Base-by-base conservation (phyloP, 2,329 filamentous ascomycete species). In the Xylaria sp. region DNA sequence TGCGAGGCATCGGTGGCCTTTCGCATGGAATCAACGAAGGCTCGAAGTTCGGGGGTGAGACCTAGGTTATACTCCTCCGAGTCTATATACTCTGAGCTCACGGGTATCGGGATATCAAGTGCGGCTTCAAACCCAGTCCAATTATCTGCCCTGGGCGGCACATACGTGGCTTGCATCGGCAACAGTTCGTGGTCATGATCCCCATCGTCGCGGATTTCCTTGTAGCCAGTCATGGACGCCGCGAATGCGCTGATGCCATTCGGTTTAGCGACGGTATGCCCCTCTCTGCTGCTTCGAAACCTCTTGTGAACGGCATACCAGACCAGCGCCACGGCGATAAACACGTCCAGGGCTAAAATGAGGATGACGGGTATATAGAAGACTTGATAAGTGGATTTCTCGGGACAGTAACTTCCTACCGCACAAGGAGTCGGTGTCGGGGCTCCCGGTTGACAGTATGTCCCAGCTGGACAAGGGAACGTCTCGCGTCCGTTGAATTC, bases 11-110 rank as follows among this genome's bases (percentile, higher is more conserved):
- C 80, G 1, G 84, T 82, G 17, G 82, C 82, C 64, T 76, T 81
- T 21, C 79, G 78, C 77, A 86, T 82, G 0, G 83, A 85, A 45
- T 82, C 78, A 23, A 86, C 78, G 67, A 86, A 85, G 0, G 78
- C 74, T 37, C 78, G 77, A 17, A 85, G 77, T 66, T 84, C 76
- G 0, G 74, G 73, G 17, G 74, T 72, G 33, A 77, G 70, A 50
- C 64, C 74, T 31, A 71, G 71, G 43, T 76, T 76, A 53, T 74
- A 69, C 15, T 73, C 65, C 15, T 71, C 64, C 5, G 70, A 61
- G 8, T 73, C 68, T n/a, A n/a, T n/a, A n/a, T n/a, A n/a, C n/a
- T n/a, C n/a, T 0, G 73, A 69, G 17, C 67, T 60, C 15, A 56
- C 57, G 54, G 71, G 54, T 14, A 74, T 70, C 38, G 71, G 70